Percentiles rank a stretch among this genome's conserved stretches.
Evolutionary conservation across 208 protist species (phyloP).

Genomic region (Wallacemonas collosoma): DNA sequence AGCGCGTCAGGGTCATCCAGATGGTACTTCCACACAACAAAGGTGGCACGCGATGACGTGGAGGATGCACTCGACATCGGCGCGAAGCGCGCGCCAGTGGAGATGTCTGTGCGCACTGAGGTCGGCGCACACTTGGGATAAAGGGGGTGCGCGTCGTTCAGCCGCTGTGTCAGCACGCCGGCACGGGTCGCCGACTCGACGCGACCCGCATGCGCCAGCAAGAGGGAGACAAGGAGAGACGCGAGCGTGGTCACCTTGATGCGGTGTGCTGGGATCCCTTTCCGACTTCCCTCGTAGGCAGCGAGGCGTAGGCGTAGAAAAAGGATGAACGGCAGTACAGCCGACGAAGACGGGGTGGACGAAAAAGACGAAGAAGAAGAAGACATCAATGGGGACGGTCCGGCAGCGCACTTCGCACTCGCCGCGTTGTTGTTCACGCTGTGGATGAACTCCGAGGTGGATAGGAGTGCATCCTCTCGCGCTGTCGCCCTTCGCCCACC

Average conservation of each 20-base stretch:
- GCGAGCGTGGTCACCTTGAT: conserved; percentile 19
- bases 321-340: conserved; percentile 30
- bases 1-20: conserved; percentile 25
- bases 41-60: background rate
- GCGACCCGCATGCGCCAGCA: conserved; percentile 29
- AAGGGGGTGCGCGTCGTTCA: background rate
- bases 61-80: background rate
- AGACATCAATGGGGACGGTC: too few species aligned
- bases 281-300: conserved; percentile 18
- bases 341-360: background rate
- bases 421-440: too few species aligned
- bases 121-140: background rate
- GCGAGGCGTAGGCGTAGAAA: conserved; percentile 25
- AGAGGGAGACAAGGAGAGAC: conserved; percentile 26
- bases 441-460: too few species aligned
- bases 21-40: conserved; percentile 18
- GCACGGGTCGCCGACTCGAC: background rate
- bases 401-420: too few species aligned
- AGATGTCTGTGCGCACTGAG: background rate
- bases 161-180: background rate
- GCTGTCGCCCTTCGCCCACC: too few species aligned
- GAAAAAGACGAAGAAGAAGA: too few species aligned
- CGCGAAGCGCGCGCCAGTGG: background rate
- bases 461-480: too few species aligned
- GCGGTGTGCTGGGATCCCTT: conserved; percentile 3